Percentiles rank a stretch among this genome's conserved stretches.
phyloP scores from a whole-genome alignment of 257 asterid genomes.

The Knoxia roxburghii region DNA sequence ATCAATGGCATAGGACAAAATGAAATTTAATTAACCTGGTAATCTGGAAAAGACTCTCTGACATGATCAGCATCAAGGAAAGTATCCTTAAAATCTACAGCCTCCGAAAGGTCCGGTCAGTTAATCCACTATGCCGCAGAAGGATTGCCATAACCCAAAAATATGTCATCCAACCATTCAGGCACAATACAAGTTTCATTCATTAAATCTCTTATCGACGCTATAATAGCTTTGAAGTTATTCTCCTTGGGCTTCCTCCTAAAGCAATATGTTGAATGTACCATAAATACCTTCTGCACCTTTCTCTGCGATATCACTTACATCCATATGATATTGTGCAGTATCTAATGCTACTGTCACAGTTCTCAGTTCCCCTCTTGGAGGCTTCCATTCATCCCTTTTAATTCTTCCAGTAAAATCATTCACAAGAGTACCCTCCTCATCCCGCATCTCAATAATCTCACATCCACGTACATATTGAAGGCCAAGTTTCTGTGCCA shows the following conservation, averaged over 20 bases:
- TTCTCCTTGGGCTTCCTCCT: slow-evolving; percentile 99
- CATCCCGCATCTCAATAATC: slow-evolving; percentile 89
- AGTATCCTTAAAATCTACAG: slow-evolving; percentile 91
- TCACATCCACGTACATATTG: slow-evolving; percentile 98
- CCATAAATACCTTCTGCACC: slow-evolving; percentile 84
- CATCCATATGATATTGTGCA: slow-evolving; percentile 99
- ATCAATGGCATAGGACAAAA: neutral
- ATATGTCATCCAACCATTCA: slow-evolving; percentile 93
- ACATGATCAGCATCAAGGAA: slow-evolving; percentile 86
- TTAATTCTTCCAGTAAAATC: slow-evolving; percentile 95
- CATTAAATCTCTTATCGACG: slow-evolving; percentile 97
- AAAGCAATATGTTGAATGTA: slow-evolving; percentile 84
- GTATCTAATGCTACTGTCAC: slow-evolving; percentile 90
- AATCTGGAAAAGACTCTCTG: slow-evolving; percentile 72
- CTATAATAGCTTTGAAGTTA: slow-evolving; percentile 95
- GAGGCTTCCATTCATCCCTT: slow-evolving; percentile 99
- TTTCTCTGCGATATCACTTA: slow-evolving; percentile 84
- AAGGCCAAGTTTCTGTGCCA: slow-evolving; percentile 91
- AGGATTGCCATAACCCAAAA: slow-evolving; percentile 98
- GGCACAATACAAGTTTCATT: slow-evolving; percentile 99
- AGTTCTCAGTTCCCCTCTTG: slow-evolving; percentile 94
- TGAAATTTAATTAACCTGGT: slow-evolving; percentile 51
- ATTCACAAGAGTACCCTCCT: slow-evolving; percentile 95
- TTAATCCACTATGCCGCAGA: slow-evolving; percentile 95
- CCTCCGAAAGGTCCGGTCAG: slow-evolving; percentile 81